Evolutionary conservation across 2,329 filamentous ascomycete species (phyloP).

Genomic region (Tolypocladium pustulatum): DNA sequence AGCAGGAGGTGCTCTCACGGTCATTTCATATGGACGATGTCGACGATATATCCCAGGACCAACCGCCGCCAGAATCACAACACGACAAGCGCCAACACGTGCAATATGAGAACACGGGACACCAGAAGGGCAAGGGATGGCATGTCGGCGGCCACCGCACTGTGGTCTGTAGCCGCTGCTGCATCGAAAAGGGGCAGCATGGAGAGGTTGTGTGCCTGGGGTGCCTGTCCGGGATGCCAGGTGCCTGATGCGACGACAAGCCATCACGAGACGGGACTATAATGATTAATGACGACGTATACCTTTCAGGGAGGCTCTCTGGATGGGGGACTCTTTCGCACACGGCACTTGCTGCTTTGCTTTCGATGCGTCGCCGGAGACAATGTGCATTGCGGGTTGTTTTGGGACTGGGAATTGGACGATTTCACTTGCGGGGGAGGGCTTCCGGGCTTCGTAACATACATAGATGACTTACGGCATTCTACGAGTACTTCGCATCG

Average conservation of each 20-base stretch:
- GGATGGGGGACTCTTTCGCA: not conserved
- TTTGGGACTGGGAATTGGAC: not conserved
- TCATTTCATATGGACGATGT: conserved; percentile 43
- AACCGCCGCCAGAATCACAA: not conserved
- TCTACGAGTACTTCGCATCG: not conserved
- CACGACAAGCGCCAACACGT: not conserved
- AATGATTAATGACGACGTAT: conserved; percentile 4
- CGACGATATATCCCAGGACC: conserved; percentile 16
- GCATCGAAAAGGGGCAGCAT: conserved; percentile 52
- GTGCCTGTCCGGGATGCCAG: conserved; percentile 40
- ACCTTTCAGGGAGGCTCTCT: not conserved
- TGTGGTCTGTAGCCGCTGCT: conserved; percentile 57
- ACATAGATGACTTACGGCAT: not conserved
- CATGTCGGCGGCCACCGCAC: conserved; percentile 33
- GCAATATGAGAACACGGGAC: conserved; percentile 1
- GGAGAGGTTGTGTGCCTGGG: conserved; percentile 58
- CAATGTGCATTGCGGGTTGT: not conserved
- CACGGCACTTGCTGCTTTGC: not conserved
- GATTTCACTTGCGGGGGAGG: too few relatives aligned
- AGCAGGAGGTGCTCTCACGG: conserved; percentile 26
- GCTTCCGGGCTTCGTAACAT: not conserved
- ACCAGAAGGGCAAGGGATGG: conserved; percentile 19
- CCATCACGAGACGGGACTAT: not conserved
- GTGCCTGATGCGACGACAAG: conserved; percentile 15
- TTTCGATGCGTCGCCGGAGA: not conserved